Base-by-base conservation (phyloP, 2,329 filamentous ascomycete genomes). In the Tympanopsis confertula region DNA sequence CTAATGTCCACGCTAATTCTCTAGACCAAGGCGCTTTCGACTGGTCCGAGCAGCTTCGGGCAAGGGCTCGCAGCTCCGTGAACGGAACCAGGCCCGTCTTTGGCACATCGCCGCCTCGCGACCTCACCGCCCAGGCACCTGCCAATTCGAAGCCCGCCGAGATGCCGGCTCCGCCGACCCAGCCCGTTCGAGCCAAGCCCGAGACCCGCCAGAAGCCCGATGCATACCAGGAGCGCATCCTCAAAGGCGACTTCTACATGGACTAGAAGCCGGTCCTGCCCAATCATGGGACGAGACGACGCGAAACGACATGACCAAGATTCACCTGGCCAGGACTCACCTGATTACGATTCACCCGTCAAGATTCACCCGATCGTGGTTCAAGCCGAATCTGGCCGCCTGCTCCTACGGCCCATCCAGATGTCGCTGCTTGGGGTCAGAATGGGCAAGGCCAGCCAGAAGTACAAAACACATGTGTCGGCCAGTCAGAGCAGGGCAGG, bases 201-300 rank as follows among this genome's bases (percentile, higher is more conserved):
- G 65, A 61, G 52, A 59, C 68, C 50, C 64, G 69, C 26, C 69
- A 69, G 46, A 93, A 89, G 67, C 88, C 89, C 20, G 91, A 98
- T 63, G 82, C 82, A 44, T 91, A 95, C 65, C 88, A 95, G 61
- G 91, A 98, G 70, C 78, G 93, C 47, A 96, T 98, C 51, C 71
- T 98, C 47, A 91, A 94, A 65, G 91, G 89, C 35, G 91, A 98
- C 54, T 96, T 98, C 52, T 91, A 91, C 66, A 95, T 96, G 87
- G 88, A 95, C 54, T 94, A 69, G 22, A n/a, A n/a, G n/a, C n/a
- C n/a, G n/a, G n/a, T n/a, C n/a, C n/a, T n/a, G n/a, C n/a, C n/a
- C n/a, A n/a, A n/a, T n/a, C n/a, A n/a, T n/a, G n/a, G n/a, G n/a
- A n/a, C n/a, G n/a, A n/a, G n/a, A n/a, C n/a, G n/a, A n/a, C n/a